These are phyloP conservation scores for Aureobasidium sp. DNA, from an alignment of 2,329 filamentous ascomycete species.

Conservation along the genomic window DNA sequence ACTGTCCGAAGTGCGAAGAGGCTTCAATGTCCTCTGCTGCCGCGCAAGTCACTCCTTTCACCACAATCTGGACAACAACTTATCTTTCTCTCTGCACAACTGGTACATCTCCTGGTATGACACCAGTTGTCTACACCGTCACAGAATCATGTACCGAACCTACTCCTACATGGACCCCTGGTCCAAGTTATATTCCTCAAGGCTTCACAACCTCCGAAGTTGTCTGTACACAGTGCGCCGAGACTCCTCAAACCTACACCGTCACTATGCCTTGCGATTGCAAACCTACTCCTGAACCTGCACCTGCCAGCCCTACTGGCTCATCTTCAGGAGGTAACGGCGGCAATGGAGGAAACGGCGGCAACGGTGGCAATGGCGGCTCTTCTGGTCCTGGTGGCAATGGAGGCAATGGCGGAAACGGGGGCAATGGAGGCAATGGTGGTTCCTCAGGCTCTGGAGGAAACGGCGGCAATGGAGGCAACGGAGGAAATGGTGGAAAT, in stretches of 20 bases:
- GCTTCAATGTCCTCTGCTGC: slow-evolving; percentile 10
- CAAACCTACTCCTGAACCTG: slow-evolving; percentile 23
- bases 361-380: neutral
- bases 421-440: slow-evolving; percentile 3
- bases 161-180: slow-evolving; percentile 27
- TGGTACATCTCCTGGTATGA: slow-evolving; percentile 21
- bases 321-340: slow-evolving; percentile 5
- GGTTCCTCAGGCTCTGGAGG: neutral
- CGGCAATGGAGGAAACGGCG: slow-evolving; percentile 4
- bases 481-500: slow-evolving; percentile 10
- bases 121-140: slow-evolving; percentile 29
- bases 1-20: slow-evolving; percentile 29
- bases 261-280: slow-evolving; percentile 32
- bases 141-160: slow-evolving; percentile 31
- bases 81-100: slow-evolving; percentile 30
- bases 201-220: slow-evolving; percentile 30
- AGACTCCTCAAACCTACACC: slow-evolving; percentile 26
- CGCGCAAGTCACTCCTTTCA: slow-evolving; percentile 20
- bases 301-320: slow-evolving; percentile 18
- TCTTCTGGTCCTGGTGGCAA: slow-evolving; percentile 15
- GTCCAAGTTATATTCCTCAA: slow-evolving; percentile 27
- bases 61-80: slow-evolving; percentile 31
- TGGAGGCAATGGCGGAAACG: slow-evolving; percentile 16
- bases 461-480: neutral
- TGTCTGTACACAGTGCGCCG: slow-evolving; percentile 27